Evolutionary conservation across 805 yeast genomes (phyloP).

Genomic region (Barnettozyma wickerhamii): DNA sequence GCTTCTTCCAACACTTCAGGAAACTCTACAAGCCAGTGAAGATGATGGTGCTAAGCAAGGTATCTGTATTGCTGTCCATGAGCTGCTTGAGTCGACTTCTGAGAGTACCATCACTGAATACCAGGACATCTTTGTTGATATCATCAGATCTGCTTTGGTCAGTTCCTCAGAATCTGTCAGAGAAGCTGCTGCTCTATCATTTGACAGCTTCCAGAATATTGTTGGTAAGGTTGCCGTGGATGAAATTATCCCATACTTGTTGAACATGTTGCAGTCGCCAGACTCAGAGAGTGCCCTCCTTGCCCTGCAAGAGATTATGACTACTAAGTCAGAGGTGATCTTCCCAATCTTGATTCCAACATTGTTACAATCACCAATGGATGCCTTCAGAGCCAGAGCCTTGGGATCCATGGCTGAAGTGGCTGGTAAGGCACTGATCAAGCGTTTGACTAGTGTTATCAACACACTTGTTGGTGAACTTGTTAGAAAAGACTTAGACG

Average conservation of each 20-base stretch:
- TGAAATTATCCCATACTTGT: constrained; percentile 79
- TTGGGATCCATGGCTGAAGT: constrained; percentile 83
- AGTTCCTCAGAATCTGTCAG: constrained; percentile 74
- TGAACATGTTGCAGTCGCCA: constrained; percentile 58
- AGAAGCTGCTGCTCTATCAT: constrained; percentile 87
- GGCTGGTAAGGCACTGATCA: constrained; percentile 79
- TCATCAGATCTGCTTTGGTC: constrained; percentile 73
- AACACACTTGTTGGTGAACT: constrained; percentile 67
- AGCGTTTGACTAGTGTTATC: constrained; percentile 67
- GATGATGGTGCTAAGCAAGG: constrained; percentile 86
- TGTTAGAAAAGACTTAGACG: constrained; percentile 34
- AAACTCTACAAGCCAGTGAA: constrained; percentile 53
- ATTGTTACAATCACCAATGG: constrained; percentile 75
- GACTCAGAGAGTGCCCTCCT: constrained; percentile 73
- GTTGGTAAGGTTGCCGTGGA: constrained; percentile 86
- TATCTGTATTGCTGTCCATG: constrained; percentile 89
- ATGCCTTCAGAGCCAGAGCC: constrained; percentile 80
- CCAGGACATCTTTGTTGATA: constrained; percentile 64
- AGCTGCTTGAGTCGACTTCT: constrained; percentile 73
- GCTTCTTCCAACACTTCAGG: constrained; percentile 78
- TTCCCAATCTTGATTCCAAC: constrained; percentile 93
- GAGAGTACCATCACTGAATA: constrained; percentile 55
- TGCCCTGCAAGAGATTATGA: constrained; percentile 90
- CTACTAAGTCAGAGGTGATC: constrained; percentile 81
- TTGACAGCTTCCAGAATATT: constrained; percentile 78